A percentile compares a stretch with the other conserved stretches of the same genome.
phyloP scores from a whole-genome alignment of 805 yeast genomes.

The Lachancea lanzarotensis region DNA sequence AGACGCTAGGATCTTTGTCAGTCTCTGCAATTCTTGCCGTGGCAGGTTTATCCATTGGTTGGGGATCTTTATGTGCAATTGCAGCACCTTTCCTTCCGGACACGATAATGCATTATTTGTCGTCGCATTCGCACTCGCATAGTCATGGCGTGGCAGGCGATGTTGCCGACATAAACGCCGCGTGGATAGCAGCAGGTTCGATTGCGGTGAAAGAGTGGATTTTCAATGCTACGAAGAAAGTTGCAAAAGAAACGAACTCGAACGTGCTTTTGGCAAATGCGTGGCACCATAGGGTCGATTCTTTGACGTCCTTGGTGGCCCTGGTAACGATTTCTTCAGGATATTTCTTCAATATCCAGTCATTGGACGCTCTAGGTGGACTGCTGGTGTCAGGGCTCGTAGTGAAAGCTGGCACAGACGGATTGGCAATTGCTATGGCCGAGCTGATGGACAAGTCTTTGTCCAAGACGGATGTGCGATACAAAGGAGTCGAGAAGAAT shows the following conservation, averaged over 20 bases:
- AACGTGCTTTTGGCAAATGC: constrained; percentile 94
- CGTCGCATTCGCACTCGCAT: constrained; percentile 39
- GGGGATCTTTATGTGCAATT: constrained; percentile 67
- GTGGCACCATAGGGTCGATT: constrained; percentile 97
- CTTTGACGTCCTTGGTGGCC: constrained; percentile 87
- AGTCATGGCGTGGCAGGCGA: constrained; percentile 34
- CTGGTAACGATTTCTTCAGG: constrained; percentile 83
- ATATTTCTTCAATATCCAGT: constrained; percentile 63
- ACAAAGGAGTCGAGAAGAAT: constrained; percentile 36
- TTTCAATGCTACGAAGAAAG: constrained; percentile 70
- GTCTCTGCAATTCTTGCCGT: constrained; percentile 76
- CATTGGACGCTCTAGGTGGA: constrained; percentile 93
- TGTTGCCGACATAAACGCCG: constrained; percentile 77
- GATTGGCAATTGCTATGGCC: constrained; percentile 59
- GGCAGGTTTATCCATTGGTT: constrained; percentile 89
- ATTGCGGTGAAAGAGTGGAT: constrained; percentile 84
- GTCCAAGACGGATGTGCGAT: constrained; percentile 44
- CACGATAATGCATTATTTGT: constrained; percentile 47
- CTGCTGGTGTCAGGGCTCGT: constrained; percentile 74
- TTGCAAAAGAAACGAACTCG: constrained; percentile 73
- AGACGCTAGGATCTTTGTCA: constrained; percentile 83
- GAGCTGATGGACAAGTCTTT: constrained; percentile 77
- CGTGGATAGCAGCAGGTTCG: constrained; percentile 91
- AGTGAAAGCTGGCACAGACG: constrained; percentile 75
- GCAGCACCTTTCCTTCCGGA: constrained; percentile 64